Base-by-base conservation (phyloP, 805 yeast genomes). In the Ascoidea asiatica region DNA sequence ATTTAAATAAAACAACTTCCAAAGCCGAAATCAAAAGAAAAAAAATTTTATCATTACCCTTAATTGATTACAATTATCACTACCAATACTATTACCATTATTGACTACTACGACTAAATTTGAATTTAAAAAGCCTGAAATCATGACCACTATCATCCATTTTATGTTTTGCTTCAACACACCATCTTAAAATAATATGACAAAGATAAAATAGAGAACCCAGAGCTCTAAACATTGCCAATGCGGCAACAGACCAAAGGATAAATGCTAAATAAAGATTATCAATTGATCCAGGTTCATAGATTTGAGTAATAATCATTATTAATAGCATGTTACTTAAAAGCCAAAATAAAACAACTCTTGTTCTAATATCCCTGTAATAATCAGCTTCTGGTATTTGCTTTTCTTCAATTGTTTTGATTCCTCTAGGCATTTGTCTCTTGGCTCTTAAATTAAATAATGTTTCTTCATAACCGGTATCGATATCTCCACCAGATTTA, bases 321-420 rank as follows among this genome's bases (percentile, higher is more conserved):
- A 87, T 80, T 53, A 92, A 69, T 20, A 89, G 65, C 55, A 87
- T 65, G 59, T 92, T 92, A 21, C 83, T 68, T 41, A 89, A 69
- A 71, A 92, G 74, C 98, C 98, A 92, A n/a, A 77, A 64, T 55
- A 92, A 73, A n/a, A 92, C 98, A 43, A 92, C 96, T 52, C 92
- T 74, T 1, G 98, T 86, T 65, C 99, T 79, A 19, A 92, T 82
- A 58, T 90, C 95, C 57, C 95, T 78, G 58, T 92, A 95, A 60
- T 92, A 90, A 60, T 92, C 98, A 53, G 85, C 87, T 19, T 58
- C 62, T 17, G 66, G 65, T 36, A 67, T 63, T 5, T 63, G 62
- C 6, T 56, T 58, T 33, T 66, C 64, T 11, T 63, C 65, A n/a
- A 38, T 36, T 42, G 61, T 61, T 47, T 67, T 61, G 50, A 78